Conservation (phyloP, 2,329 filamentous ascomycete species). For the Leptographium lundbergii region DNA sequence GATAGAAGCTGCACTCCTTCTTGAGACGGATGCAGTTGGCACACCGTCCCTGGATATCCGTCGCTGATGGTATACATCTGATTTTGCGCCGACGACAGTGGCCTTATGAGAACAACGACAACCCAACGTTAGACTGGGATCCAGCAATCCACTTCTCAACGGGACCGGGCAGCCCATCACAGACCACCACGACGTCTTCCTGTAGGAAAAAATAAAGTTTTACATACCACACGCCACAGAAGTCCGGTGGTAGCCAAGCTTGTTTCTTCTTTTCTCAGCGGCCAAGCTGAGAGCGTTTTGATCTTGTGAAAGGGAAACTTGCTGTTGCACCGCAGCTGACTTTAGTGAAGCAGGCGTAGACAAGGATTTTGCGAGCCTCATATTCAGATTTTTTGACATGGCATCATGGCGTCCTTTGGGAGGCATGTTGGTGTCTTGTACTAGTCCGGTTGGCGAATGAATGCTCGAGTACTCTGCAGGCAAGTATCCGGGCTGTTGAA, state of each 20-base stretch:
- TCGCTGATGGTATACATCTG: constrained; percentile 65
- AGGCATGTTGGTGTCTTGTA: constrained; percentile 19
- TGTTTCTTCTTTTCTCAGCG: constrained; percentile 60
- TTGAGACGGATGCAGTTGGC: constrained; percentile 88
- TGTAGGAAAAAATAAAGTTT: background rate
- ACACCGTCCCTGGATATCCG: constrained; percentile 65
- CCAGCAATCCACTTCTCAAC: background rate
- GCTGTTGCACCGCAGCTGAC: constrained; percentile 14
- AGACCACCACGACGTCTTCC: too few relatives aligned
- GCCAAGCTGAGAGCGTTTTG: constrained; percentile 21
- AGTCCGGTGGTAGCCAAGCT: constrained; percentile 88
- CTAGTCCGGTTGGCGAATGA: constrained; percentile 16
- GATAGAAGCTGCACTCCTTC: constrained; percentile 87
- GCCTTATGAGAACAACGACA: constrained; percentile 34
- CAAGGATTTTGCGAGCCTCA: constrained; percentile 34
- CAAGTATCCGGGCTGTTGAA: constrained; percentile 26
- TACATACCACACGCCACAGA: constrained; percentile 90
- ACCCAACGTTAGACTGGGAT: background rate
- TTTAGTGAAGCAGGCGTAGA: constrained; percentile 31
- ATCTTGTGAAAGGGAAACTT: constrained; percentile 16
- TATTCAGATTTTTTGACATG: constrained; percentile 24
- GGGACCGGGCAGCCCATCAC: too few relatives aligned
- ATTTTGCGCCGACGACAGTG: constrained; percentile 92
- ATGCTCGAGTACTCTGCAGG: constrained; percentile 19
- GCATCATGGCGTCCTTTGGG: constrained; percentile 25